Conservation (phyloP, 2,329 filamentous ascomycete species). For the Calonectria henricotiae region DNA sequence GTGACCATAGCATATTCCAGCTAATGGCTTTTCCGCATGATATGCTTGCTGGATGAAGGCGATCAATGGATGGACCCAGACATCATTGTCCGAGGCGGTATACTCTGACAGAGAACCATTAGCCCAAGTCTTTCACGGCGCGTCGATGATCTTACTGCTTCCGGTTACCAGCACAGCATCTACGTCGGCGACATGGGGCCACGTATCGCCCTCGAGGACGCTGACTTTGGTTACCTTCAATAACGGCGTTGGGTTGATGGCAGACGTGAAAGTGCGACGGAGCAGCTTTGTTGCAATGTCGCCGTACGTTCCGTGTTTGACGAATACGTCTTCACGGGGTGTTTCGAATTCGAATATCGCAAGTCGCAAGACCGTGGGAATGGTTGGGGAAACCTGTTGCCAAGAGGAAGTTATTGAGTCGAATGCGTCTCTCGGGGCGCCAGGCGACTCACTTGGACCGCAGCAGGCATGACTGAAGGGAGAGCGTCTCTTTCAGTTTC, state of each 20-base stretch:
- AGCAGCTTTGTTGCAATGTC: constrained; percentile 36
- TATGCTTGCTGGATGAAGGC: constrained; percentile 33
- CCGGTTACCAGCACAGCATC: constrained; percentile 39
- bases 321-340: constrained; percentile 26
- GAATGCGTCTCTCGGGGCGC: background rate
- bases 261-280: constrained; percentile 21
- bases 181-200: constrained; percentile 31
- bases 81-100: constrained; percentile 35
- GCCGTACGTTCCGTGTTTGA: constrained; percentile 40
- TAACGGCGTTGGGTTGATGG: background rate
- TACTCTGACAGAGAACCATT: constrained; percentile 20
- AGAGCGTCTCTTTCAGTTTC: background rate
- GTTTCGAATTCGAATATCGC: constrained; percentile 41
- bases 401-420: background rate
- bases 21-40: constrained; percentile 34
- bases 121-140: background rate
- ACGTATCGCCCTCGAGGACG: constrained; percentile 20
- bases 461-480: constrained; percentile 18
- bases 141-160: constrained; percentile 32
- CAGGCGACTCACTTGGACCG: constrained; percentile 23
- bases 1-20: constrained; percentile 43
- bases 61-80: constrained; percentile 34
- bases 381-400: background rate
- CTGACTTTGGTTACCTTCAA: constrained; percentile 30
- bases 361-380: constrained; percentile 30